Evolutionary conservation across 495 filamentous ascomycete species (phyloP), one percentile per base, ranked within the genome.

Genomic region (Umbilicaria muhlenbergii): DNA sequence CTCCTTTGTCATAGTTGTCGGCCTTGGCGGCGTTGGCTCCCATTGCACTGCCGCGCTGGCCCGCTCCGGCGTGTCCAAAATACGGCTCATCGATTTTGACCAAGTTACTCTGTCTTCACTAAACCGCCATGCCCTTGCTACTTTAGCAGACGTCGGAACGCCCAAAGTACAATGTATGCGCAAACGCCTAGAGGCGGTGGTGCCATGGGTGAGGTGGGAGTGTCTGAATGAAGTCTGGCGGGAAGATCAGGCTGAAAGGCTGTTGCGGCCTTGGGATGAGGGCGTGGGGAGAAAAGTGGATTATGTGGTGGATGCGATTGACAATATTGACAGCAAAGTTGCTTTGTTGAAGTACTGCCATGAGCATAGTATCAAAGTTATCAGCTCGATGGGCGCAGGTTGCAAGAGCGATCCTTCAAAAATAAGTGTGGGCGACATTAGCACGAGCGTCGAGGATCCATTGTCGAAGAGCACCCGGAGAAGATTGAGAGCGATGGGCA

Each of bases 271-370:
- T 0, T 82, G 80, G 77, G 60, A 67, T 32, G 58, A 58, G 1
- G 70, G 71, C n/a, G 70, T 67, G 7, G 74, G 71, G 12, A 75
- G 73, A 44, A 70, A 67, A 52, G 86, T 86, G 2, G 81, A 87
- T 52, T 99, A 79, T 48, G 78, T 99, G 5, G 75, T 99, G 18
- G 91, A 99, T 62, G 93, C 91, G 12, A 99, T 99, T 48, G 91
- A 99, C 54, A 96, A 99, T 58, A 95, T 96, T 46, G 80, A 89
- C 17, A 93, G 86, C 41, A 99, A 99, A 63, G 91, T 96, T 13
- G 81, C 83, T 42, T 58, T 99, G 42, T 67, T 99, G 42, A 75
- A 83, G 58, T 94, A 93, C 59, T 99, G 91, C 60, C 67, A 85
- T 47, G 66, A 78, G 43, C 71, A 83, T 47, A 67, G 67, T 0